These are phyloP conservation scores for Leishmania mexicana DNA, from an alignment of 208 protist genomes.

Conservation along the genomic window DNA sequence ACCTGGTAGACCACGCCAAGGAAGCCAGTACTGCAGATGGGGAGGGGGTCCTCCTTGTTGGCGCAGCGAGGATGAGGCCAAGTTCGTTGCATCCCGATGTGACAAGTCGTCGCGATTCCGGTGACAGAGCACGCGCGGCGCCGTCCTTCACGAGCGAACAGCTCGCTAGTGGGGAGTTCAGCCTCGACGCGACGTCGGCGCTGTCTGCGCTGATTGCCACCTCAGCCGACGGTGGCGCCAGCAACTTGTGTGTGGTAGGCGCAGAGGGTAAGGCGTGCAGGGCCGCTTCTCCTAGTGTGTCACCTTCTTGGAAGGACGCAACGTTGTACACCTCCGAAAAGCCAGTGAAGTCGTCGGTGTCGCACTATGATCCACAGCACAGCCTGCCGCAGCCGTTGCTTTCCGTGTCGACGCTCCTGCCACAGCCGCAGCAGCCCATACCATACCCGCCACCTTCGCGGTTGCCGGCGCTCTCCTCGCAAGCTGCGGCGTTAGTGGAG, in stretches of 20 bases:
- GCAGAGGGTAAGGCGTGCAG: neutral
- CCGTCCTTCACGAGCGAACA: neutral
- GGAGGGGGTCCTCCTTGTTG: neutral
- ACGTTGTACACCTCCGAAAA: neutral
- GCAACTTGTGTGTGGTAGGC: neutral
- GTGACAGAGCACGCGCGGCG: neutral
- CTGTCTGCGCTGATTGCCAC: neutral
- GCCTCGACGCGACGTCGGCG: neutral
- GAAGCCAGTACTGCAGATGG: neutral
- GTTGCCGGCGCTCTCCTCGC: conserved; percentile 7
- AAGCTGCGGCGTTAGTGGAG: conserved; percentile 35
- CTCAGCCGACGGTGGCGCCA: neutral
- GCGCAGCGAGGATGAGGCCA: neutral
- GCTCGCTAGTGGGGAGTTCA: neutral
- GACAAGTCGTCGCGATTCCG: neutral
- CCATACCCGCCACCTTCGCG: conserved; percentile 14
- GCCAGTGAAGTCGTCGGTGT: neutral
- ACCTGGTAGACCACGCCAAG: neutral
- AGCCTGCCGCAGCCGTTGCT: neutral
- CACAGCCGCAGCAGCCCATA: conserved; percentile 14
- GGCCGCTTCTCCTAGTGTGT: neutral
- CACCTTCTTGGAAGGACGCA: neutral
- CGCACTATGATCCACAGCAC: neutral
- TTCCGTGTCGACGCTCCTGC: neutral
- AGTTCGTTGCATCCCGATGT: neutral